These are phyloP conservation scores for Heliocybe sulcata DNA, from an alignment of 1,284 basidiomycete species.

Conservation along the genomic window DNA sequence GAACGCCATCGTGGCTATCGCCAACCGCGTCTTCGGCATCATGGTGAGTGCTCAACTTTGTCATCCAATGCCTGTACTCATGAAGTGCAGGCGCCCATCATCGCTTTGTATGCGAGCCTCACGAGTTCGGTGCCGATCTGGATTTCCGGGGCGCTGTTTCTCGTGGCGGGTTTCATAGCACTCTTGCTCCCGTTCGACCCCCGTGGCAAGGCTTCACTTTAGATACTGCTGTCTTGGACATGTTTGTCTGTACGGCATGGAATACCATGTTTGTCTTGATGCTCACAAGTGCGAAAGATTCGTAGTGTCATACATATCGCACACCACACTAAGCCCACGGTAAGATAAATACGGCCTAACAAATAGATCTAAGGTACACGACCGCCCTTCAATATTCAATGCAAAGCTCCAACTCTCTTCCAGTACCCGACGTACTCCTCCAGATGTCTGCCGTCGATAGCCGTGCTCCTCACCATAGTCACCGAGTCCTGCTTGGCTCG, in stretches of 20 bases:
- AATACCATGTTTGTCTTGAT: too few species aligned
- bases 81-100: slow-evolving; percentile 47
- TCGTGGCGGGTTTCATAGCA: slow-evolving; percentile 53
- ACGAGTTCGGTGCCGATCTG: slow-evolving; percentile 64
- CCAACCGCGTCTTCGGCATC: slow-evolving; percentile 58
- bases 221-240: slow-evolving; percentile 3
- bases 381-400: too few species aligned
- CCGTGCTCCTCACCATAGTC: slow-evolving; percentile 21
- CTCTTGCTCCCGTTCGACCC: slow-evolving; percentile 69
- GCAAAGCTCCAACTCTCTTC: slow-evolving; percentile 13
- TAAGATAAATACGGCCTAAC: background rate
- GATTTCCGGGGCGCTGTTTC: slow-evolving; percentile 58
- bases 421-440: slow-evolving; percentile 25
- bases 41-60: slow-evolving; percentile 28
- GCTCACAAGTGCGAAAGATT: too few species aligned
- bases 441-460: slow-evolving; percentile 20
- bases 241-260: too few species aligned
- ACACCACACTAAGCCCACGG: background rate
- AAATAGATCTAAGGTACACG: too few species aligned
- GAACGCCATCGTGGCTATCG: slow-evolving; percentile 55
- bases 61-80: background rate
- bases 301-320: too few species aligned
- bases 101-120: slow-evolving; percentile 56
- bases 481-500: slow-evolving; percentile 18
- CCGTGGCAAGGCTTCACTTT: slow-evolving; percentile 58